A percentile compares a stretch with the other conserved stretches of the same genome.
Conservation (phyloP, 352 stramenopile genomes). For the Globisporangium cystogenes region DNA sequence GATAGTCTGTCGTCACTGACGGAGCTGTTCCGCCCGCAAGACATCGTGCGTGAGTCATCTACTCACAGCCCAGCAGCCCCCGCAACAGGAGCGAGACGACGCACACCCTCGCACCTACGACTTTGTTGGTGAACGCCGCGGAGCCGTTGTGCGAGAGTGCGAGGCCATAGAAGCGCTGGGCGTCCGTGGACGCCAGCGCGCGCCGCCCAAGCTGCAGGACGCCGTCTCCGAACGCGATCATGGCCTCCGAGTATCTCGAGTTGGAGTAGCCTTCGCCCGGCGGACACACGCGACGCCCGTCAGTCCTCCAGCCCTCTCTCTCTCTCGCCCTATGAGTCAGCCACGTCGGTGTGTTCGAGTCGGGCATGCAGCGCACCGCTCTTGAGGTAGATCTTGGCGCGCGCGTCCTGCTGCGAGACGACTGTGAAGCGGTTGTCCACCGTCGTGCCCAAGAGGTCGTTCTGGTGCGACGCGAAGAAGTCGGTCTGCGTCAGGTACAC, state of each 20-base stretch:
- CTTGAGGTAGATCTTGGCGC: slow-evolving; percentile 75
- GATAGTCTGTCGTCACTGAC: slow-evolving; percentile 54
- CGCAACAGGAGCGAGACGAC: neutral
- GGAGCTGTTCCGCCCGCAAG: slow-evolving; percentile 27
- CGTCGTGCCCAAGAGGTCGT: slow-evolving; percentile 71
- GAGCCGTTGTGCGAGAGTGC: slow-evolving; percentile 67
- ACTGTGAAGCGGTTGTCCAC: slow-evolving; percentile 82
- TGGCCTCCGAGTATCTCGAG: slow-evolving; percentile 58
- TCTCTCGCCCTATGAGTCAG: too few relatives aligned
- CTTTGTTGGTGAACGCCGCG: slow-evolving; percentile 53
- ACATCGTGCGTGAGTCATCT: too few relatives aligned
- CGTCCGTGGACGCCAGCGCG: slow-evolving; percentile 37
- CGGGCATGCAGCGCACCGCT: slow-evolving; percentile 30
- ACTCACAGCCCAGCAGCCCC: too few relatives aligned
- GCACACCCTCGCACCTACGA: slow-evolving; percentile 31
- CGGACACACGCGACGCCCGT: too few relatives aligned
- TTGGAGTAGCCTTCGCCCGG: slow-evolving; percentile 53
- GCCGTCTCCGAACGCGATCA: slow-evolving; percentile 61
- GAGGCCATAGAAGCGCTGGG: slow-evolving; percentile 63
- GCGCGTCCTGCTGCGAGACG: slow-evolving; percentile 50
- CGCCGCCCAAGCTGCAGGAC: slow-evolving; percentile 57
- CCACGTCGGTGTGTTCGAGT: too few relatives aligned
- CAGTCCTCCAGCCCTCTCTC: neutral
- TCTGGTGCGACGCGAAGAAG: slow-evolving; percentile 80
- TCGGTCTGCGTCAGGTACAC: slow-evolving; percentile 76